These are phyloP conservation scores for Linnemannia schmuckeri DNA, from an alignment of 192 early-diverging fungal species.

Conservation along the genomic window DNA sequence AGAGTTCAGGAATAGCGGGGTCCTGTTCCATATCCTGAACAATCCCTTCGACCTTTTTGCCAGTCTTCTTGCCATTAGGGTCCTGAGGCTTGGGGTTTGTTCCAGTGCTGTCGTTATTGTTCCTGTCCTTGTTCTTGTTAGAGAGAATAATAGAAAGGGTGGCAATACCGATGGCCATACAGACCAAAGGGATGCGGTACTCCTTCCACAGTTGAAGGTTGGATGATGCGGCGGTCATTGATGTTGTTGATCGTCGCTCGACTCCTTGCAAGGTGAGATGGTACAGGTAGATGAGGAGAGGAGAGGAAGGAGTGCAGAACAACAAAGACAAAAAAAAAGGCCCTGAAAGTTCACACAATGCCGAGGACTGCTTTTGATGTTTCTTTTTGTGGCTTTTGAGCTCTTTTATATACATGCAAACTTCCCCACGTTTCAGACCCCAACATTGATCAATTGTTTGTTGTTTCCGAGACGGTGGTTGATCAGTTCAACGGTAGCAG, in stretches of 20 bases:
- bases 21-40: slow-evolving; percentile 46
- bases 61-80: neutral
- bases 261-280: neutral
- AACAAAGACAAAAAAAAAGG: neutral
- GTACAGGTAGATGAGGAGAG: neutral
- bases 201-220: slow-evolving; percentile 52
- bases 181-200: slow-evolving; percentile 54
- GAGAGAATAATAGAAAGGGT: slow-evolving; percentile 48
- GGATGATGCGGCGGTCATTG: slow-evolving; percentile 41
- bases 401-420: neutral
- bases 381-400: neutral
- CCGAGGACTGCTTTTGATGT: slow-evolving; percentile 4
- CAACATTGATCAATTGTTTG: neutral
- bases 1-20: slow-evolving; percentile 24
- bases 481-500: slow-evolving; percentile 27
- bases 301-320: slow-evolving; percentile 4
- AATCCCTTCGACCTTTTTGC: slow-evolving; percentile 28
- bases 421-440: slow-evolving; percentile 1
- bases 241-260: neutral
- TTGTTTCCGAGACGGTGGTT: neutral
- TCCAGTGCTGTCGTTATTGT: neutral
- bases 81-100: neutral
- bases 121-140: slow-evolving; percentile 24
- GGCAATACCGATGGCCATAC: slow-evolving; percentile 50
- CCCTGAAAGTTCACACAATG: neutral